Evolutionary conservation across 306 rosid genomes (phyloP), one percentile per base, ranked within the genome.

Genomic region (Astragalus glycyphyllos): DNA sequence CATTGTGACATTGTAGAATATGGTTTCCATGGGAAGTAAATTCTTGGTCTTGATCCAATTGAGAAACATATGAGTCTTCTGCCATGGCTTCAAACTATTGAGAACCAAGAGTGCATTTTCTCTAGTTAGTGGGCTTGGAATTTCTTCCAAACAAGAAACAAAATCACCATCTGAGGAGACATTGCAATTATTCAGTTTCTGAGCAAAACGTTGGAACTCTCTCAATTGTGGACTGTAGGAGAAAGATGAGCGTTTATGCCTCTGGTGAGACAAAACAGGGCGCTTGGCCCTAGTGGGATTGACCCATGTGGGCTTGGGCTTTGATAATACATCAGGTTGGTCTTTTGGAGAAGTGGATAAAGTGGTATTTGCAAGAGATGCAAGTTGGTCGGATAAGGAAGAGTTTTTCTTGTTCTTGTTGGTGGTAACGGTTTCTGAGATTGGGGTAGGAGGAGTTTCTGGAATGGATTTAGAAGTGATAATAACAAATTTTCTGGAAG

Each of bases 1-100:
- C 99, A 95, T 95, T 4, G 96, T 83, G 35, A 95, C 96, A 81
- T 95, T 95, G 77, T 95, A 91, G 85, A 91, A 95, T 47, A 95
- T 89, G 31, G 97, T 88, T 70, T 91, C 97, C 91, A 95, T 75
- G 23, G 96, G 96, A 58, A 95, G 78, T 8, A 76, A 72, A 47
- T 87, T 74, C 80, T 79, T 90, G 84, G 85, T 17, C 86, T 82
- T 86, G 1, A 95, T 66, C 99, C 99, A 91, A 56, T 83, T 81
- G 78, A 95, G 82, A 82, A 95, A 91, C 78, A 58, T 11, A 8
- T 14, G 72, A 5, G 91, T 72, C 71, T 89, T 91, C 79, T 86
- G 96, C 99, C 99, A 95, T 50, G 89, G 91, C 81, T 72, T 95
- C 88, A 95, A 82, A 80, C 83, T 69, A 41, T 95, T 95, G 65